A percentile compares a stretch with the other conserved stretches of the same genome.
These are phyloP conservation scores for Wickerhamiella siamensis DNA, from an alignment of 805 yeast species.

Conservation along the genomic window DNA sequence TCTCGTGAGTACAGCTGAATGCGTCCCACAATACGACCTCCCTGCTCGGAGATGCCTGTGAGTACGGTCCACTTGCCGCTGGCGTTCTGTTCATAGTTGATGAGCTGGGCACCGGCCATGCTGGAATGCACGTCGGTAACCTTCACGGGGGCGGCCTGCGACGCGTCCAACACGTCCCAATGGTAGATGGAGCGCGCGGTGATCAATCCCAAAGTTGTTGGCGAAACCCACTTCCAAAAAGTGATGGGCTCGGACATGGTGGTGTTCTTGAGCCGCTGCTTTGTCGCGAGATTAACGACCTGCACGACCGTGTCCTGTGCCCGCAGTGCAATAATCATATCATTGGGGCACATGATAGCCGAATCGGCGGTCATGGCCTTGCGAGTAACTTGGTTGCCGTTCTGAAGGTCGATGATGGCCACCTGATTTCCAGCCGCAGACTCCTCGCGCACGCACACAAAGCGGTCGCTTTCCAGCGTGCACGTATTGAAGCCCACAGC, in stretches of 20 bases:
- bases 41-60: slow-evolving; percentile 88
- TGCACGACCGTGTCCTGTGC: slow-evolving; percentile 93
- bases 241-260: slow-evolving; percentile 79
- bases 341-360: slow-evolving; percentile 90
- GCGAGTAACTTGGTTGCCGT: slow-evolving; percentile 65
- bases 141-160: slow-evolving; percentile 61
- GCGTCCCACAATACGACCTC: slow-evolving; percentile 89
- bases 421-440: slow-evolving; percentile 52
- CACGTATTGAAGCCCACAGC: slow-evolving; percentile 87
- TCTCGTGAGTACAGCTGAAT: slow-evolving; percentile 81
- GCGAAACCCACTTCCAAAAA: slow-evolving; percentile 88
- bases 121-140: slow-evolving; percentile 74
- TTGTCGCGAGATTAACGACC: slow-evolving; percentile 74
- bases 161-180: slow-evolving; percentile 75
- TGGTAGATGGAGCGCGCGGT: slow-evolving; percentile 61
- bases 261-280: slow-evolving; percentile 79
- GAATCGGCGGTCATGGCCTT: slow-evolving; percentile 95
- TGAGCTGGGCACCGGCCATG: slow-evolving; percentile 66
- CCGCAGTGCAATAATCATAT: slow-evolving; percentile 70
- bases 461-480: slow-evolving; percentile 85
- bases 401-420: slow-evolving; percentile 75
- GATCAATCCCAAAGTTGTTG: slow-evolving; percentile 63
- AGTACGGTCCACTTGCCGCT: slow-evolving; percentile 85
- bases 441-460: slow-evolving; percentile 47
- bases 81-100: slow-evolving; percentile 72